Evolutionary conservation across 768 basidiomycete genomes (phyloP), one percentile per base, ranked within the genome.

Genomic region (Suillus luteus): DNA sequence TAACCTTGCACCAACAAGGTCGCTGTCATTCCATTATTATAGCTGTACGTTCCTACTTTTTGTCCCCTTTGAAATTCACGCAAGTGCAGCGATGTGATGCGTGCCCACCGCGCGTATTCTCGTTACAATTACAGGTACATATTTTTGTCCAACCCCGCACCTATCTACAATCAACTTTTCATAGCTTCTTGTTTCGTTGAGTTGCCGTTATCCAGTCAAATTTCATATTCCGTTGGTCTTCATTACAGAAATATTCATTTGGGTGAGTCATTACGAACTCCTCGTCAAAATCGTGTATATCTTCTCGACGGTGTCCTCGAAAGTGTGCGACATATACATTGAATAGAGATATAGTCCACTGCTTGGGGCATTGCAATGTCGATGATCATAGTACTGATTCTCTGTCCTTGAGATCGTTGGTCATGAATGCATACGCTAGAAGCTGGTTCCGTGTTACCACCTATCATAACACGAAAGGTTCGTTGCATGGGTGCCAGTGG

Each of bases 321-420:
- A 78, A 81, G n/a, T 80, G 64, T 27, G 80, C 76, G 11, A 80
- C 76, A 62, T 79, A 80, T 41, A 8, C 19, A 74, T 60, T 80
- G 72, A 80, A 80, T 1, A 71, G 64, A 1, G 67, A 74, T n/a
- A 80, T n/a, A 80, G 68, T 2, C 40, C 54, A 27, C 75, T 75
- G 5, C 66, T 57, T 2, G 77, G 79, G 75, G 77, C 54, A 60
- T 63, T 14, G 57, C 31, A 31, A 59, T 43, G 15, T 43, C 7
- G 1, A 43, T 24, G 11, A 48, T 48, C 3, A 31, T 31, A 31
- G 2, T 31, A 31, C 3, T 31, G 2, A 31, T 31, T 31, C 31
- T 31, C 31, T 31, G 31, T 31, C 31, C 3, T 31, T 31, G 31
- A 31, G 31, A 31, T 31, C 31, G 31, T 31, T 31, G 31, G 31